phyloP scores from a whole-genome alignment of 2,329 filamentous ascomycete species.

The Venturiaceae sp. region DNA sequence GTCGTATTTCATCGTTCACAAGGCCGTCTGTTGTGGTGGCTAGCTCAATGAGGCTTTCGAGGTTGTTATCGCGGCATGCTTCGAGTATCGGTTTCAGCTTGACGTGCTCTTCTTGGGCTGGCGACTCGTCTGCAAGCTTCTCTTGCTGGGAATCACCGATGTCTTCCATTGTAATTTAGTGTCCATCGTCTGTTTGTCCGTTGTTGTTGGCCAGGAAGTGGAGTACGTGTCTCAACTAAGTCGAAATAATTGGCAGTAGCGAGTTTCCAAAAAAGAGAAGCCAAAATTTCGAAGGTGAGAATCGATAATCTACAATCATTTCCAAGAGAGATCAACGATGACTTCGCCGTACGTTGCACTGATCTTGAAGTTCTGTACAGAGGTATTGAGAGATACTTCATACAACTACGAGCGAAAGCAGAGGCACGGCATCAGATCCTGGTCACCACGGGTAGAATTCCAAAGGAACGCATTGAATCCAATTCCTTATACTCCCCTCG shows the following conservation, averaged over 20 bases:
- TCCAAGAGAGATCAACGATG: too few species aligned
- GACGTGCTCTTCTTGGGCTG: conserved; percentile 8
- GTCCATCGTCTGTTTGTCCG: neutral
- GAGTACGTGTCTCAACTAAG: neutral
- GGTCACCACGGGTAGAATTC: too few species aligned
- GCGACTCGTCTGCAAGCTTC: neutral
- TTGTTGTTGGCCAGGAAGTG: neutral
- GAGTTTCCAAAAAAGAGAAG: too few species aligned
- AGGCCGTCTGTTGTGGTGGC: conserved; percentile 35
- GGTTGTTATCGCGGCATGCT: conserved; percentile 31
- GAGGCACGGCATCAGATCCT: too few species aligned
- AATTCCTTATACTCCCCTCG: too few species aligned
- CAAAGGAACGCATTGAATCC: too few species aligned
- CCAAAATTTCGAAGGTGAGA: too few species aligned
- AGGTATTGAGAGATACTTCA: too few species aligned
- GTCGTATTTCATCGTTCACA: conserved; percentile 48
- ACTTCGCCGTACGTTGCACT: too few species aligned
- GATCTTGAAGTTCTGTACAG: too few species aligned
- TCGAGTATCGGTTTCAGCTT: conserved; percentile 26
- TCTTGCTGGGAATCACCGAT: neutral
- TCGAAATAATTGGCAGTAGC: neutral
- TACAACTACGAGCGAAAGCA: too few species aligned
- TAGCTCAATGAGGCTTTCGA: conserved; percentile 28
- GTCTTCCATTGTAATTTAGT: neutral
- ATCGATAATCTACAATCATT: too few species aligned